Evolutionary conservation across 2,329 filamentous ascomycete species (phyloP).

Genomic region (Hypoxylon sp.): DNA sequence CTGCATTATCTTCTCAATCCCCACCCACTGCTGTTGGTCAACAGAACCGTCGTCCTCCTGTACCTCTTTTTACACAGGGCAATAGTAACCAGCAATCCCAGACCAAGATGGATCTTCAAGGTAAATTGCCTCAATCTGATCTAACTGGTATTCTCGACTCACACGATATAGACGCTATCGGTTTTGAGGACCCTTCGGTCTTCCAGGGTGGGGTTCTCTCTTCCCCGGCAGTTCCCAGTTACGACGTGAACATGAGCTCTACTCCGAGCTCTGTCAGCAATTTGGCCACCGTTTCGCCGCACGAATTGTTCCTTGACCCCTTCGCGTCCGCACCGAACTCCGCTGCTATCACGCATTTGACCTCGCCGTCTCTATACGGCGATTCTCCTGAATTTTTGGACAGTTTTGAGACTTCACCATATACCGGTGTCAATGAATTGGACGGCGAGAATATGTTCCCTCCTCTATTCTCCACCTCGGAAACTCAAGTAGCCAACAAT

Average conservation of each 20-base stretch:
- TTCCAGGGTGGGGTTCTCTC: constrained; percentile 70
- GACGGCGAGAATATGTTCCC: constrained; percentile 76
- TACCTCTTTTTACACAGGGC: constrained; percentile 78
- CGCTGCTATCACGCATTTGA: constrained; percentile 84
- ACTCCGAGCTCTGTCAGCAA: constrained; percentile 67
- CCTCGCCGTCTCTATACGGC: constrained; percentile 84
- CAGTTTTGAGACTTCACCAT: constrained; percentile 82
- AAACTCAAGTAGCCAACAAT: constrained; percentile 50
- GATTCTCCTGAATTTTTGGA: constrained; percentile 82
- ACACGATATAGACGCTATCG: constrained; percentile 66
- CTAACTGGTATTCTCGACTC: constrained; percentile 45
- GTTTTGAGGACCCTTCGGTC: constrained; percentile 70
- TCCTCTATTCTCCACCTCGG: constrained; percentile 76
- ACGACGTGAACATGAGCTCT: constrained; percentile 65
- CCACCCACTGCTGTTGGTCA: constrained; percentile 71
- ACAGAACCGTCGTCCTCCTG: constrained; percentile 74
- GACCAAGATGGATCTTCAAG: constrained; percentile 70
- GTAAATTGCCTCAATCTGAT: constrained; percentile 58
- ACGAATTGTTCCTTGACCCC: constrained; percentile 80
- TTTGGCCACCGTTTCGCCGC: constrained; percentile 83
- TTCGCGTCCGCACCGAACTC: constrained; percentile 86
- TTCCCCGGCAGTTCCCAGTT: constrained; percentile 67
- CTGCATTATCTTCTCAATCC: constrained; percentile 72
- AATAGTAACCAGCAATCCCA: constrained; percentile 64
- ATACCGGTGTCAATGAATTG: constrained; percentile 75